Evolutionary conservation across 1,284 basidiomycete species (phyloP), one percentile per base, ranked within the genome.

Genomic region (Puccinia hordei): DNA sequence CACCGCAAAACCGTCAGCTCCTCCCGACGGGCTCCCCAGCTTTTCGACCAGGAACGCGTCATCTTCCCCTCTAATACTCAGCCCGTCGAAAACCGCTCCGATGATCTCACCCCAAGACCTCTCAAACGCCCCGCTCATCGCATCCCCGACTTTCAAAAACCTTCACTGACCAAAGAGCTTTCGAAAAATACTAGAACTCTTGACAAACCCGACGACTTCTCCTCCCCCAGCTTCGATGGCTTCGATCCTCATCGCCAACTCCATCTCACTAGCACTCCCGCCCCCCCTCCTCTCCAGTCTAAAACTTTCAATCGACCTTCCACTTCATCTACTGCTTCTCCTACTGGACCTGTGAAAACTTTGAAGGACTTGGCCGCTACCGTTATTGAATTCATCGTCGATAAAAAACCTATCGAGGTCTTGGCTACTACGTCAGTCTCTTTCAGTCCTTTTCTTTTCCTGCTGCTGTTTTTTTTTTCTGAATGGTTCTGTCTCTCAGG

Each of bases 201-300:
- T n/a, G n/a, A n/a, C n/a, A 17, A 35, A 17, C 13, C 33, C 68
- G 27, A 24, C 9, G 46, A 30, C 46, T 71, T 71, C 49, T 53
- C 46, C 17, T 27, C 46, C 0, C 68, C 68, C 27, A 71, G 68
- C 49, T 71, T 71, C 41, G 68, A 51, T 8, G 68, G 68, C 17
- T 71, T 71, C 49, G 41, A 51, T n/a, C 17, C 15, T 15, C n/a
- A 24, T 6, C 46, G 15, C 13, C 24, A 33, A 33, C 35, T 10
- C n/a, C 63, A 19, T 44, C 68, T 71, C 41, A 71, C 68, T 24
- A 71, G 68, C 41, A 71, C 44, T 8, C 68, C 68, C 27, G 68
- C 68, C 13, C 33, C 19, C n/a, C 63, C 33, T 24, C 66, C 10
- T 17, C 38, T 2, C 13, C n/a, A 24, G 2, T 33, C 57, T 13